phyloP scores from a whole-genome alignment of 1,284 basidiomycete species.

The Papiliotrema flavescens region DNA sequence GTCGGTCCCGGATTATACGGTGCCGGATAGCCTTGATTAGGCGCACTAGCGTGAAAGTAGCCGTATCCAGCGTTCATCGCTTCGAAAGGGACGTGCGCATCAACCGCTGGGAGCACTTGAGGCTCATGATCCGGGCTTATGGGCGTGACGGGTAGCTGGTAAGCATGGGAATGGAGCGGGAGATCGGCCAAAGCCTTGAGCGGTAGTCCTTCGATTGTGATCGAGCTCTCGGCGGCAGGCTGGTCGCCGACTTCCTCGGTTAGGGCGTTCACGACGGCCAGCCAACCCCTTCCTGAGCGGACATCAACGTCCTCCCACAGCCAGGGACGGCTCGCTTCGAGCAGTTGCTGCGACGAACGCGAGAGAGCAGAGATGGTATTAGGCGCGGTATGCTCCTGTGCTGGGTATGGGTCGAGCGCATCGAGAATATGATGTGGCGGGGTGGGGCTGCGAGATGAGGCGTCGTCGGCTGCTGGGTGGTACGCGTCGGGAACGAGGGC shows the following conservation, averaged over 20 bases:
- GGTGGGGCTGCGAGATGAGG: too few relatives aligned
- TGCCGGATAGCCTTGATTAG: slow-evolving; percentile 5
- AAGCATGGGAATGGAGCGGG: not conserved
- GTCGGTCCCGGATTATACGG: not conserved
- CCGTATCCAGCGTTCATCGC: slow-evolving; percentile 10
- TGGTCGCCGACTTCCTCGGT: slow-evolving; percentile 43
- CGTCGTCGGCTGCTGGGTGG: too few relatives aligned
- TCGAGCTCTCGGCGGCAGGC: not conserved
- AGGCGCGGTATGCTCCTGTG: slow-evolving; percentile 13
- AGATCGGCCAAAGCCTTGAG: not conserved
- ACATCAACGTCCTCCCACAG: slow-evolving; percentile 49
- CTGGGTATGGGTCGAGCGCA: too few relatives aligned
- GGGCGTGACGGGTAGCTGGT: not conserved
- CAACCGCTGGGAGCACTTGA: not conserved
- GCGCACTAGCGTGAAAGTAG: not conserved
- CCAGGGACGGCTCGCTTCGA: slow-evolving; percentile 44
- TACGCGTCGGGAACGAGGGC: too few relatives aligned
- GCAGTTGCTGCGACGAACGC: slow-evolving; percentile 21
- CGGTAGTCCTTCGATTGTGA: slow-evolving; percentile 4
- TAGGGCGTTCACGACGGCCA: slow-evolving; percentile 47
- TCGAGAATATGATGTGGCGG: too few relatives aligned
- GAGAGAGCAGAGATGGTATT: slow-evolving; percentile 26
- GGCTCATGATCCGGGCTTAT: not conserved
- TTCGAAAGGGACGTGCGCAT: slow-evolving; percentile 13
- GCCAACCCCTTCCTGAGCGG: slow-evolving; percentile 44